Percentiles rank a stretch among this genome's conserved stretches.
phyloP scores from a whole-genome alignment of 306 rosid genomes.

The Fagus crenata region DNA sequence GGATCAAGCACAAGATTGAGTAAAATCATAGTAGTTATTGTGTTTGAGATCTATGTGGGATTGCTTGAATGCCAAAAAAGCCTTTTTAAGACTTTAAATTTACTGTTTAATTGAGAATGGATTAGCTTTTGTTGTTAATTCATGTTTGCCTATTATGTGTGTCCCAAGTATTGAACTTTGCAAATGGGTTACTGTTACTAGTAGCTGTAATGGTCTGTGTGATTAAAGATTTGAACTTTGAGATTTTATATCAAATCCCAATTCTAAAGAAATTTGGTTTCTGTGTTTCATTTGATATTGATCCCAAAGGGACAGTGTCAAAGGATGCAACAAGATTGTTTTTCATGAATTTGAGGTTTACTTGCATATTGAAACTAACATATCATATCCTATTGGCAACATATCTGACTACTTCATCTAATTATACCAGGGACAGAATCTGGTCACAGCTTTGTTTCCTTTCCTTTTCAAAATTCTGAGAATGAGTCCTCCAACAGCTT shows the following conservation, averaged over 20 bases:
- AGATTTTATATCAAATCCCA: neutral
- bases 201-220: neutral
- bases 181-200: neutral
- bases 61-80: neutral
- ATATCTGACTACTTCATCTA: neutral
- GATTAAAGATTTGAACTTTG: neutral
- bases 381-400: neutral
- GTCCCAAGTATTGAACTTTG: neutral
- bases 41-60: neutral
- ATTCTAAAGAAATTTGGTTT: neutral
- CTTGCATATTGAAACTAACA: neutral
- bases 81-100: neutral
- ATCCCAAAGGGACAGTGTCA: neutral
- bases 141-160: neutral
- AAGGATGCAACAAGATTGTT: neutral
- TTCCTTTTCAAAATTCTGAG: neutral
- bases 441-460: neutral
- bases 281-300: neutral
- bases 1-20: neutral
- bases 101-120: neutral
- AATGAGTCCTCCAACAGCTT: slow-evolving; percentile 29
- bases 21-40: neutral
- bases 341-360: neutral
- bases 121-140: neutral
- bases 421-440: neutral